phyloP scores from a whole-genome alignment of 768 basidiomycete species.

The Trametes cubensis region DNA sequence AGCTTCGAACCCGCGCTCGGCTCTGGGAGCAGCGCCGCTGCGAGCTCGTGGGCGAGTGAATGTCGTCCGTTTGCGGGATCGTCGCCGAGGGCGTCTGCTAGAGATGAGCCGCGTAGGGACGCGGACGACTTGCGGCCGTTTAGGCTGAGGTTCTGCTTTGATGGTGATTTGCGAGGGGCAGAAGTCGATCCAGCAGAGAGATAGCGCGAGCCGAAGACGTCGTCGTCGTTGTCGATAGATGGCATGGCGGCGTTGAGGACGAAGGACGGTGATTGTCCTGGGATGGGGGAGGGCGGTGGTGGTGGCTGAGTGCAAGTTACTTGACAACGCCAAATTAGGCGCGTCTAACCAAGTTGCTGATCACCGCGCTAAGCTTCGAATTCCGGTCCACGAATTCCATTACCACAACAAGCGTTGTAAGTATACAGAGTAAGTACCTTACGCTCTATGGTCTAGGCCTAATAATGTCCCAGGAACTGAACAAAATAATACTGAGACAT shows the following conservation, averaged over 20 bases:
- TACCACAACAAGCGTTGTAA: neutral
- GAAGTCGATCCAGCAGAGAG: conserved; percentile 30
- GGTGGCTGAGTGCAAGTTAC: conserved; percentile 24
- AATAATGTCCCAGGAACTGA: too few species aligned
- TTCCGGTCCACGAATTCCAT: neutral
- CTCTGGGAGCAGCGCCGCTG: conserved; percentile 86
- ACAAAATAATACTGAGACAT: too few species aligned
- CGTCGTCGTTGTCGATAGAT: conserved; percentile 25
- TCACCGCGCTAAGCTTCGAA: neutral
- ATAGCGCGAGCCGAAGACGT: conserved; percentile 34
- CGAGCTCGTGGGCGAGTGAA: conserved; percentile 86
- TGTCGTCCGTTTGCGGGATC: conserved; percentile 52
- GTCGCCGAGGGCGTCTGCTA: conserved; percentile 43
- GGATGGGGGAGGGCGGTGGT: conserved; percentile 6
- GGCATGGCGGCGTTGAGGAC: conserved; percentile 17
- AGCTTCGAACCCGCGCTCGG: conserved; percentile 76
- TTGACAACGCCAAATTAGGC: conserved; percentile 23
- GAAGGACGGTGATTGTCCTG: neutral
- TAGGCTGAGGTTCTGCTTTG: conserved; percentile 34
- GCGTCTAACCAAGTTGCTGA: conserved; percentile 9
- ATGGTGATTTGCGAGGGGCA: conserved; percentile 35
- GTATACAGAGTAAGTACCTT: neutral
- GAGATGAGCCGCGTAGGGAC: conserved; percentile 50
- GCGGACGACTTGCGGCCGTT: conserved; percentile 50
- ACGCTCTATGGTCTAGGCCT: neutral